Conservation (phyloP, 768 basidiomycete genomes). For the Leccinellum luteum region DNA sequence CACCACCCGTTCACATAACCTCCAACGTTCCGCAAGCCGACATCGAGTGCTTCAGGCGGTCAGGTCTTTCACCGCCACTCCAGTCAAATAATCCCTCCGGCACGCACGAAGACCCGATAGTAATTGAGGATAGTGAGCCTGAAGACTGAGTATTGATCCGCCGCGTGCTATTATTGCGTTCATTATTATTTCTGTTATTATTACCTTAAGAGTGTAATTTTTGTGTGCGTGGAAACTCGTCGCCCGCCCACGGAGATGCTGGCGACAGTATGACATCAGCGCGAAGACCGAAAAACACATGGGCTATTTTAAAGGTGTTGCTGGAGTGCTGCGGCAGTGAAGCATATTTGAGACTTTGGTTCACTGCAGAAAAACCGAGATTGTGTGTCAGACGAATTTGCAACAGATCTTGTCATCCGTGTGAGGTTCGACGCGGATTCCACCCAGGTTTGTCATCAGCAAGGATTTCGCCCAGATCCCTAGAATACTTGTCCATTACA, state of each 20-base stretch:
- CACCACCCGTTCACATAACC: neutral
- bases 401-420: neutral
- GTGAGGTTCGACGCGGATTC: neutral
- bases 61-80: constrained; percentile 2
- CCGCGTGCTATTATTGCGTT: neutral
- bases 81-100: constrained; percentile 10
- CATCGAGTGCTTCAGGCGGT: constrained; percentile 1
- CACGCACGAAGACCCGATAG: constrained; percentile 21
- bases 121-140: constrained; percentile 21
- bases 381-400: too few relatives aligned
- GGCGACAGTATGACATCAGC: neutral
- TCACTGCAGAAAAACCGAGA: constrained; percentile 33
- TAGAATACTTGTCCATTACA: neutral
- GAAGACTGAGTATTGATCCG: constrained; percentile 14
- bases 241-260: neutral
- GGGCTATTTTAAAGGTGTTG: constrained; percentile 17
- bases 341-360: too few relatives aligned
- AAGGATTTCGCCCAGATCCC: neutral
- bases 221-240: neutral
- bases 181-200: neutral
- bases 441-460: neutral
- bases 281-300: neutral
- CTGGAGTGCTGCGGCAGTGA: too few relatives aligned
- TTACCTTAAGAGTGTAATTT: neutral
- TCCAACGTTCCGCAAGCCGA: neutral